Conservation (phyloP, 164 flowering plant genomes). For the Hamamelis virginiana region DNA sequence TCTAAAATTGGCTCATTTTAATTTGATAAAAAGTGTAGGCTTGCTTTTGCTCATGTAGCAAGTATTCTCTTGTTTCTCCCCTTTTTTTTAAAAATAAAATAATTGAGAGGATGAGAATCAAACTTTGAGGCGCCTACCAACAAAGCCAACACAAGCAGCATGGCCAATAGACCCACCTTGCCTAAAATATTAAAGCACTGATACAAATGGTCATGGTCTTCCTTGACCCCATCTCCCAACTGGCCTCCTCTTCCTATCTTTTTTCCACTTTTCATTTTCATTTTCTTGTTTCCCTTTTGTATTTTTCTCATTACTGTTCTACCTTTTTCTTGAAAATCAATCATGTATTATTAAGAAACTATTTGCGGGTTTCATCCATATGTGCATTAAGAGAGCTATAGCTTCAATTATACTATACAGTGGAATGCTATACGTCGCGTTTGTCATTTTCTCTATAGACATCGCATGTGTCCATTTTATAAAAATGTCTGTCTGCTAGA, state of each 20-base stretch:
- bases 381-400: no score
- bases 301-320: no score
- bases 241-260: not conserved
- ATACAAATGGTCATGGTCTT: not conserved
- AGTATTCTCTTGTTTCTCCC: constrained; percentile 13
- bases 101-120: constrained; percentile 11
- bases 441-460: no score
- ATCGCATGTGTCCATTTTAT: no score
- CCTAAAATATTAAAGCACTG: not conserved
- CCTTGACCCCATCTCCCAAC: not conserved
- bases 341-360: no score
- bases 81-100: not conserved
- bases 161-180: not conserved
- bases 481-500: no score
- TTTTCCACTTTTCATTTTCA: not conserved
- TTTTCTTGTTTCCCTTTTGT: not conserved
- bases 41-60: not conserved
- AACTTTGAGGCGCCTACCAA: constrained; percentile 15
- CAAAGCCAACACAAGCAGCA: no score
- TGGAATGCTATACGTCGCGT: no score
- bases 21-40: constrained; percentile 4
- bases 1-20: not conserved
- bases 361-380: no score
- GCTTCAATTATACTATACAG: no score
- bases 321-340: no score